Evolutionary conservation across 768 basidiomycete species (phyloP), one percentile per base, ranked within the genome.

Genomic region (Hydnomerulius pinastri): DNA sequence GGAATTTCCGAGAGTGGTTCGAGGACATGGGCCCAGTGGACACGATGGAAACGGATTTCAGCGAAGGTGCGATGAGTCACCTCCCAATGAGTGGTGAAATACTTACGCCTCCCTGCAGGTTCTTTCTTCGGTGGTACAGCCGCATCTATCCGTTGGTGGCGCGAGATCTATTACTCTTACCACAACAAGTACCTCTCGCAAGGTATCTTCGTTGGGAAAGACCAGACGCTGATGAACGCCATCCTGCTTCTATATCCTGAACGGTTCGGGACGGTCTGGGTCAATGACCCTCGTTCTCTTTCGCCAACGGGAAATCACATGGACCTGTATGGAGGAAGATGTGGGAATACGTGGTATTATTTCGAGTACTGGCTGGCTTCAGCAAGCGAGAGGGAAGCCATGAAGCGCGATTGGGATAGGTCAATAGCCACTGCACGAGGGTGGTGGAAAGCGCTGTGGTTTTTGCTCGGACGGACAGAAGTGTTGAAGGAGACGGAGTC

Each of bases 51-150:
- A 58, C 52, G 18, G 41, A 51, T 15, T 51, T 60, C 43, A 60
- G 59, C 38, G 51, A 64, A 60, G 60, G 62, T 58, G 17, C 25
- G 46, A n/a, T n/a, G 10, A 23, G n/a, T 28, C n/a, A n/a, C n/a
- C n/a, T 29, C 25, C 29, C 13, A 17, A 20, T 18, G 17, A 6
- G 7, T n/a, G 41, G 15, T 20, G 15, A 10, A 35, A 11, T 23
- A 28, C 18, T 25, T n/a, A 28, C 23, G 20, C 13, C 21, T 24
- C 29, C 23, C 20, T 24, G 20, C 38, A 65, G 63, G 55, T 29
- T 62, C 64, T 2, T 62, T 64, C 40, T 64, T 65, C 38, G 64
- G 64, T 11, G 64, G 64, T n/a, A 46, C 53, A 25, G 46, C 46
- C 15, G 29, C 55, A 13, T 59, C 56, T 3, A 47, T 65, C 25